Conservation (phyloP, 352 stramenopile genomes). For the Thalassiosira mediterranea region DNA sequence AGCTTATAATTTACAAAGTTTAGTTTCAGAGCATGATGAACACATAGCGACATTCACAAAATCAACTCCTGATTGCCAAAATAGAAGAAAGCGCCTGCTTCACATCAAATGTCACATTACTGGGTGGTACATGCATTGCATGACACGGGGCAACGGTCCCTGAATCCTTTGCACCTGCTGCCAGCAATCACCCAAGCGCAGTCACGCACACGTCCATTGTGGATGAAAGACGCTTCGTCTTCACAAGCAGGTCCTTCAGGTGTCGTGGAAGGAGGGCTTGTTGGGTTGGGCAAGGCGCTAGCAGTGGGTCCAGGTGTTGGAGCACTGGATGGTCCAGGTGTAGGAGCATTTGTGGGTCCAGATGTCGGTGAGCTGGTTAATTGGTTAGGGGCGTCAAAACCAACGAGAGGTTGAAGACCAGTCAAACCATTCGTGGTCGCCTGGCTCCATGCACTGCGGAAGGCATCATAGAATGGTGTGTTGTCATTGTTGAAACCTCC, state of each 20-base stretch:
- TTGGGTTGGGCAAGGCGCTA: background rate
- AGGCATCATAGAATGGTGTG: conserved; percentile 45
- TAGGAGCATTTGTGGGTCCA: background rate
- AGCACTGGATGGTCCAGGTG: background rate
- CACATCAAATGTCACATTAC: no score
- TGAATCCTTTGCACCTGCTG: background rate
- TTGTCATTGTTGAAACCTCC: conserved; percentile 33
- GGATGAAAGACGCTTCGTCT: conserved; percentile 4
- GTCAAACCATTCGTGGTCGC: conserved; percentile 41
- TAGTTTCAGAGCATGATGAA: no score
- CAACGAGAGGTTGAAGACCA: conserved; percentile 5
- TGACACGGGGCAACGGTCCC: conserved; percentile 2
- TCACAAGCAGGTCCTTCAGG: background rate
- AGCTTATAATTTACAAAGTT: no score
- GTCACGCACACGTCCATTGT: background rate
- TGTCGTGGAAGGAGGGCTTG: background rate
- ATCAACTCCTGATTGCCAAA: no score
- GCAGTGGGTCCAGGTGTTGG: background rate
- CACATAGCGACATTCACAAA: no score
- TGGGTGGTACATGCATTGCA: conserved; percentile 9
- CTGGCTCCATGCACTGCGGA: conserved; percentile 46
- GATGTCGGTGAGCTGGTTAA: background rate
- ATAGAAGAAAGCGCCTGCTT: no score
- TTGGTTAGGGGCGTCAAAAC: no score
- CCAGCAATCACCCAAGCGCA: conserved; percentile 6